These are phyloP conservation scores for Kodamaea nitidulidarum DNA, from an alignment of 805 yeast species.

Conservation along the genomic window DNA sequence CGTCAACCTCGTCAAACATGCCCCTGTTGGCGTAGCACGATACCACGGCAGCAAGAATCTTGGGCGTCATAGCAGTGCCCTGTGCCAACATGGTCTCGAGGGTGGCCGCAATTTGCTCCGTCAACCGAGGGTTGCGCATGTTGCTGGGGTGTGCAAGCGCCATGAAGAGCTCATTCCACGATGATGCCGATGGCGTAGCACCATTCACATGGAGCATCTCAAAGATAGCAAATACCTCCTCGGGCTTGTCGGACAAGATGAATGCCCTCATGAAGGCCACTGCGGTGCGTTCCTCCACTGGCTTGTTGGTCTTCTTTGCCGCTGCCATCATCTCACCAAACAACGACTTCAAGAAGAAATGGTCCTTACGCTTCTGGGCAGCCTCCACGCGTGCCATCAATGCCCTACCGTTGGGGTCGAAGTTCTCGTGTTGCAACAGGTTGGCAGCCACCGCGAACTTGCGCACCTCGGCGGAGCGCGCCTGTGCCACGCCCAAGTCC, in stretches of 20 bases:
- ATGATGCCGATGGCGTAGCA: conserved; percentile 36
- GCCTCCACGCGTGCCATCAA: conserved; percentile 21
- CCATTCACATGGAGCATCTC: conserved; percentile 41
- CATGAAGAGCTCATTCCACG: conserved; percentile 60
- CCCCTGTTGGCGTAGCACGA: conserved; percentile 41
- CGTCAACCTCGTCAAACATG: conserved; percentile 40
- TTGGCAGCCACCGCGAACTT: conserved; percentile 7
- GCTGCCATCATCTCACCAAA: conserved; percentile 26
- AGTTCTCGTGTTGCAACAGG: conserved; percentile 15
- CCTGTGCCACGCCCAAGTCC: conserved; percentile 12
- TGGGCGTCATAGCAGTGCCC: conserved; percentile 40
- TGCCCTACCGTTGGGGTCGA: conserved; percentile 33
- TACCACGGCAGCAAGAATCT: conserved; percentile 46
- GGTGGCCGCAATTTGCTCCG: conserved; percentile 12
- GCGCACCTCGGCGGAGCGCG: conserved; percentile 7
- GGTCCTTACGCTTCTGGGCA: conserved; percentile 18
- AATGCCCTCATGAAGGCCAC: conserved; percentile 45
- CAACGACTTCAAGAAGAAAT: conserved; percentile 16
- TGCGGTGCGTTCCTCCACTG: conserved; percentile 40
- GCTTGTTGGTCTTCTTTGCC: conserved; percentile 20
- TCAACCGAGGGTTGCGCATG: conserved; percentile 16
- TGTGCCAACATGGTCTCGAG: conserved; percentile 26
- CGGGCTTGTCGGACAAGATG: conserved; percentile 30
- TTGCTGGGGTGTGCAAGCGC: conserved; percentile 40
- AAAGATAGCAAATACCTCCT: conserved; percentile 46